phyloP scores from a whole-genome alignment of 495 filamentous ascomycete species.

The Astrothelium macrocarpum region DNA sequence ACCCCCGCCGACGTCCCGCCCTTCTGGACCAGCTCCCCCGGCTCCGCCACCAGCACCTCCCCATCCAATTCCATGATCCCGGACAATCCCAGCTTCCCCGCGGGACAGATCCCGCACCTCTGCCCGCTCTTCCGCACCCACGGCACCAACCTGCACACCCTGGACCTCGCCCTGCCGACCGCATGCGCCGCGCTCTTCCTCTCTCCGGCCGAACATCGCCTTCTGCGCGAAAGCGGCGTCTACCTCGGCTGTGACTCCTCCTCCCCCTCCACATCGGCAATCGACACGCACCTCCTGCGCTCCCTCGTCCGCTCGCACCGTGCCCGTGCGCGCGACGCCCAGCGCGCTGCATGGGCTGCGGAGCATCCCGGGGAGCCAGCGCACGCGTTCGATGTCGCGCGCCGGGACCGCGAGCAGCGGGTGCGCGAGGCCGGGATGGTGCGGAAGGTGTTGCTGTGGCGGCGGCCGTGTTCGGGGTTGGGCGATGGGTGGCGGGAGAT shows the following conservation, averaged over 20 bases:
- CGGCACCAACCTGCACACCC: background rate
- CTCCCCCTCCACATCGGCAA: background rate
- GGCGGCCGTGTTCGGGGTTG: background rate
- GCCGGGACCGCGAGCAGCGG: background rate
- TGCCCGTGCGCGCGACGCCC: background rate
- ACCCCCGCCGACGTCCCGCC: background rate
- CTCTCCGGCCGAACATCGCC: background rate
- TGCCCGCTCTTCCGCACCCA: background rate
- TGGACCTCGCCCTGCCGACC: background rate
- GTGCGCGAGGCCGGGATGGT: background rate
- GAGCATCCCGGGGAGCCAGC: background rate
- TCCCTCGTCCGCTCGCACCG: background rate
- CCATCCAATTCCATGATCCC: no score
- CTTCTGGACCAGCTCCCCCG: background rate
- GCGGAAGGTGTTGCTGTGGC: background rate
- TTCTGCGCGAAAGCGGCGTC: background rate
- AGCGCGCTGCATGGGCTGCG: background rate
- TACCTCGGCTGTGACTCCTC: background rate
- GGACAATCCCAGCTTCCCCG: no score
- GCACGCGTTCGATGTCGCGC: background rate
- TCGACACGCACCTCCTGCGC: background rate
- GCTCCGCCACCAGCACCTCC: background rate
- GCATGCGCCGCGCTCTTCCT: background rate
- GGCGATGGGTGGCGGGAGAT: background rate
- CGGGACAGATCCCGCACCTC: background rate